Percentiles rank a stretch among this genome's conserved stretches.
These are phyloP conservation scores for Sporobolomyces roseus DNA, from an alignment of 768 basidiomycete species.

Conservation along the genomic window DNA sequence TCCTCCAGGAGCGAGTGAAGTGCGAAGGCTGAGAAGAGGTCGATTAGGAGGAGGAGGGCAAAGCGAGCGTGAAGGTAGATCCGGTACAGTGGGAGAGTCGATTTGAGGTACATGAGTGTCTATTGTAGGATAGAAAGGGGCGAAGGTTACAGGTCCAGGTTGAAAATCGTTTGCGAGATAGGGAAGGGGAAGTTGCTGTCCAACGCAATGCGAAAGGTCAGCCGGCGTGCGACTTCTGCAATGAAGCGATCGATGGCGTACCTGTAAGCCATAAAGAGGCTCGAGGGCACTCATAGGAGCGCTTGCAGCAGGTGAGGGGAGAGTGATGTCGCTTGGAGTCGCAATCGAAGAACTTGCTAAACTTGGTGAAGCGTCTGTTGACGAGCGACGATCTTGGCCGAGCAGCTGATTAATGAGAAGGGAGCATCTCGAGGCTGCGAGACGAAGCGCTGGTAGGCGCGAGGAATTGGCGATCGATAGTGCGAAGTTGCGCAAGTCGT, in stretches of 20 bases:
- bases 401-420: not conserved
- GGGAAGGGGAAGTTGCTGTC: not conserved
- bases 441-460: not conserved
- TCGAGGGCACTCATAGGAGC: not conserved
- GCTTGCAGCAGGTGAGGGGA: conserved; percentile 2
- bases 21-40: conserved; percentile 13
- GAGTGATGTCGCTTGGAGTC: conserved; percentile 1
- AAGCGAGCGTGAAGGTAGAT: too few species aligned
- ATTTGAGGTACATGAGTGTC: too few species aligned
- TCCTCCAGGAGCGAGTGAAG: conserved; percentile 2
- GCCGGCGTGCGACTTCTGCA: too few species aligned
- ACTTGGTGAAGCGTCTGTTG: not conserved
- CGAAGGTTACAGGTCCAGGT: too few species aligned
- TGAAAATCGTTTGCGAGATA: not conserved
- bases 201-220: not conserved
- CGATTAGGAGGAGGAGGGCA: not conserved
- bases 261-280: too few species aligned
- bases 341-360: conserved; percentile 1
- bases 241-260: too few species aligned
- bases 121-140: too few species aligned
- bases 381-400: not conserved
- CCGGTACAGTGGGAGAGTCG: too few species aligned
- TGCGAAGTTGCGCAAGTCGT: not conserved
- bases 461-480: not conserved
- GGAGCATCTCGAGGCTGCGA: not conserved